These are phyloP conservation scores for Eustoma russellianum DNA, from an alignment of 257 asterid species.

Conservation along the genomic window DNA sequence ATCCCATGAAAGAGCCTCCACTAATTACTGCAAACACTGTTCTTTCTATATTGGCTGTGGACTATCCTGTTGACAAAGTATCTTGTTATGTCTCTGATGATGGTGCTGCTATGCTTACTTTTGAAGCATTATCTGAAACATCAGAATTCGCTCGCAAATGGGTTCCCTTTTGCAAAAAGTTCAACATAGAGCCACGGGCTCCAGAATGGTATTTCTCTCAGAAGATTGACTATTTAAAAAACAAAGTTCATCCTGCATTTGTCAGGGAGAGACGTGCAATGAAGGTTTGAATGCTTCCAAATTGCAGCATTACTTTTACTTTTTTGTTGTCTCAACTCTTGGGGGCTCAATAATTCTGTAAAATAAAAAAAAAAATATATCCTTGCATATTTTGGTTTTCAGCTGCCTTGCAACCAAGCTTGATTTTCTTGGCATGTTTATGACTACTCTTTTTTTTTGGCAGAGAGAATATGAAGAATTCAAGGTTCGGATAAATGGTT, in stretches of 20 bases:
- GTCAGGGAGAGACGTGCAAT: slow-evolving; percentile 78
- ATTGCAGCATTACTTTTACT: neutral
- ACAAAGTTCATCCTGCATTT: slow-evolving; percentile 77
- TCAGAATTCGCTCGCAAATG: slow-evolving; percentile 72
- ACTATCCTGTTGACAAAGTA: slow-evolving; percentile 72
- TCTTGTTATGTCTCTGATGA: slow-evolving; percentile 83
- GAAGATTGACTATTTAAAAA: slow-evolving; percentile 69
- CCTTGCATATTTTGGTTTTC: neutral
- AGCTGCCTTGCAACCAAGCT: neutral
- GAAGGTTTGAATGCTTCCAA: slow-evolving; percentile 39
- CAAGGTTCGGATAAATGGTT: slow-evolving; percentile 57
- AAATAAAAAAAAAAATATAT: neutral
- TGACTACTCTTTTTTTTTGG: slow-evolving; percentile 6
- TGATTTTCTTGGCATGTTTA: slow-evolving; percentile 1
- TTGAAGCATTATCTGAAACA: slow-evolving; percentile 79
- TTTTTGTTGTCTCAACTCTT: neutral
- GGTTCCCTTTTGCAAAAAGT: slow-evolving; percentile 85
- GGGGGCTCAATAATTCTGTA: neutral
- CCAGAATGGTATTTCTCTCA: slow-evolving; percentile 84
- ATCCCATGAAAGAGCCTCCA: slow-evolving; percentile 84
- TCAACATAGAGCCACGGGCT: slow-evolving; percentile 75
- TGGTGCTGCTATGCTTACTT: slow-evolving; percentile 91
- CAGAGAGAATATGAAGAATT: slow-evolving; percentile 95
- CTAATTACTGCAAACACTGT: slow-evolving; percentile 80
- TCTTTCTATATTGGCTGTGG: slow-evolving; percentile 78